Base-by-base conservation (phyloP, 192 early-diverging fungal species). In the Coemansia sp. region DNA sequence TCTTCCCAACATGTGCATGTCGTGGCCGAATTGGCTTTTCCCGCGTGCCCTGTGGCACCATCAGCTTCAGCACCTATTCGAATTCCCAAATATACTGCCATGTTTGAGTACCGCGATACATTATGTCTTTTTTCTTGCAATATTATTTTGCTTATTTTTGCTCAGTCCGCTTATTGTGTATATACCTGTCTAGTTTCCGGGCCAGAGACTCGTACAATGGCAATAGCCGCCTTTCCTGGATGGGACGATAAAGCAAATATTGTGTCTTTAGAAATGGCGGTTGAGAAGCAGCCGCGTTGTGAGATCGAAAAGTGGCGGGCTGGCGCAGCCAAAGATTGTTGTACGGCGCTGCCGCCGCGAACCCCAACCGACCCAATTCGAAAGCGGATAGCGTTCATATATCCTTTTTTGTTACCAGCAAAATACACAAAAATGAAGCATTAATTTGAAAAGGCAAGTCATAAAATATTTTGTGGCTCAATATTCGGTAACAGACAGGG, bases 161-260 rank as follows among this genome's bases (percentile, higher is more conserved):
- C 31, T 1, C 31, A 35, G 9, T 35, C 8, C 31, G 8, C 1
- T 35, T 29, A 9, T 35, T 35, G 31, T 35, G 31, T 35, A 35
- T 31, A 31, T 85, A 84, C 85, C 39, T 83, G 39, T 50, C 25
- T 61, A 1, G 89, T 85, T 8, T 74, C 72, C 0, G 82, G 68
- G 0, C 91, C 90, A 3, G 90, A 90, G 26, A 90, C 64, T n/a
- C 91, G 82, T 14, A 93, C 72, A 19, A 93, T 83, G n/a, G 89
- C 91, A 12, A 93, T 84, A 1, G 90, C 91, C 1, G 91, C 87
- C 62, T 90, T 91, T 19, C 91, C 90, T 17, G 87, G 87, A 8
- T 82, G 84, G 6, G 89, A 84, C 6, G 90, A 89, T 9, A 91
- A 71, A 0, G 91, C 91, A 82, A 82, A 91, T 41, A 93, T 90